Base-by-base conservation (phyloP, 2,329 filamentous ascomycete genomes). In the Neopestalotiopsis sp. region DNA sequence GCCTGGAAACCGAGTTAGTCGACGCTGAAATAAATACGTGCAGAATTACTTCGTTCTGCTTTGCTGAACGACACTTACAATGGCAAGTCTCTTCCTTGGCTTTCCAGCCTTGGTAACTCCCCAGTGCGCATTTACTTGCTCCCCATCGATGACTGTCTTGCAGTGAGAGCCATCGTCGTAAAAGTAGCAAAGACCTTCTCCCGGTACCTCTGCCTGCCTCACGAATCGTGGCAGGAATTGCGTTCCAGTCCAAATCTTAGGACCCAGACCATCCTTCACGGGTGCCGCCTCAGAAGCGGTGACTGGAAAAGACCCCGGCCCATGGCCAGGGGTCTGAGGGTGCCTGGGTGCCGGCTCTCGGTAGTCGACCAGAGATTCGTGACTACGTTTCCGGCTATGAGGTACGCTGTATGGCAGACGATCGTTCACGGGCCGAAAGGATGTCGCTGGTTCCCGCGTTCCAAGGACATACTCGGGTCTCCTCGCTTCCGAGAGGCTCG, bases 91-190 rank as follows among this genome's bases (percentile, higher is more conserved):
- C 83, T 98, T 98, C 73, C 95, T 89, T 62, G 95, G 94, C 82
- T 97, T 97, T 14, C 95, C 95, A 2, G 95, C 94, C 81, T 97
- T 97, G 45, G 95, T 97, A 10, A 97, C 90, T 17, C 95, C 94
- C 95, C 95, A 97, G 73, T 94, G 93, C 1, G 94, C 93, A 78
- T 97, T 97, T 65, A 97, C 94, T 0, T 86, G 86, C 77, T 97
- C 93, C 20, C 94, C 94, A 74, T 97, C 93, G 71, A 97, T 95
- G 34, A 92, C 84, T 49, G 92, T 93, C 75, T 92, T 94, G 82
- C 92, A 95, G 77, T 93, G 91, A 66, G 90, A 92, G 38, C 92
- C 93, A 76, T 97, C 94, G 72, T 95, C 93, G 77, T 96, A 96
- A 71, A 96, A 91, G 77, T 94, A 96, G 81, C 93, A 96, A 75